These are phyloP conservation scores for Rubia peregrina DNA, from an alignment of 305 asterid genomes.

Conservation along the genomic window DNA sequence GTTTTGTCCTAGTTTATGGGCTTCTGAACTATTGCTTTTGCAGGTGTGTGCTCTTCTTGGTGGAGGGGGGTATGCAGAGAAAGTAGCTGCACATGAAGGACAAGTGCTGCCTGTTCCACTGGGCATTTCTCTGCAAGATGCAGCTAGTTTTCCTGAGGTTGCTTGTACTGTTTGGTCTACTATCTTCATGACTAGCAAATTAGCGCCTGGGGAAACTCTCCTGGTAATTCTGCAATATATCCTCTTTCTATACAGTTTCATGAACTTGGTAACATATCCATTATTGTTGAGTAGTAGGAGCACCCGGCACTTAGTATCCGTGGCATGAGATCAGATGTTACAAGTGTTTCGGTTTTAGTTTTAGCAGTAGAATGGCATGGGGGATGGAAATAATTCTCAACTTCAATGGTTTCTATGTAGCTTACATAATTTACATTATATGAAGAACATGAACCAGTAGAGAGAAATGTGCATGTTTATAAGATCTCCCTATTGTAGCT, in stretches of 20 bases:
- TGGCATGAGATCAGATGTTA: not conserved
- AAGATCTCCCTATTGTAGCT: not conserved
- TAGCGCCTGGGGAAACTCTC: constrained; percentile 65
- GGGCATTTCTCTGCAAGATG: constrained; percentile 81
- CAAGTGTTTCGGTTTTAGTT: not conserved
- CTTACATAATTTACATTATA: not conserved
- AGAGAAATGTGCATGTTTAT: not conserved
- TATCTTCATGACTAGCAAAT: constrained; percentile 73
- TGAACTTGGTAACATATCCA: not conserved
- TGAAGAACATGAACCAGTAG: not conserved
- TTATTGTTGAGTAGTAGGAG: not conserved
- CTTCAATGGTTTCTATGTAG: not conserved
- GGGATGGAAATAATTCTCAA: not conserved
- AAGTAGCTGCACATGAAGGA: constrained; percentile 69
- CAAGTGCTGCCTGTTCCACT: constrained; percentile 84
- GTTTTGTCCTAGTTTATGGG: not conserved
- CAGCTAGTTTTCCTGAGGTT: constrained; percentile 90
- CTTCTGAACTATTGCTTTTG: not conserved
- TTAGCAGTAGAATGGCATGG: not conserved
- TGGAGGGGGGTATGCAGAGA: constrained; percentile 97
- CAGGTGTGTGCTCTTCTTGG: constrained; percentile 90
- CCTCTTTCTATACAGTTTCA: not conserved
- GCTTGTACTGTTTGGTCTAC: constrained; percentile 98
- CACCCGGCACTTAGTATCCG: not conserved
- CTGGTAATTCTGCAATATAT: constrained; percentile 39